Percentiles rank a stretch among this genome's conserved stretches.
Evolutionary conservation across 352 stramenopile genomes (phyloP).

Genomic region (Pythium scleroteichum): DNA sequence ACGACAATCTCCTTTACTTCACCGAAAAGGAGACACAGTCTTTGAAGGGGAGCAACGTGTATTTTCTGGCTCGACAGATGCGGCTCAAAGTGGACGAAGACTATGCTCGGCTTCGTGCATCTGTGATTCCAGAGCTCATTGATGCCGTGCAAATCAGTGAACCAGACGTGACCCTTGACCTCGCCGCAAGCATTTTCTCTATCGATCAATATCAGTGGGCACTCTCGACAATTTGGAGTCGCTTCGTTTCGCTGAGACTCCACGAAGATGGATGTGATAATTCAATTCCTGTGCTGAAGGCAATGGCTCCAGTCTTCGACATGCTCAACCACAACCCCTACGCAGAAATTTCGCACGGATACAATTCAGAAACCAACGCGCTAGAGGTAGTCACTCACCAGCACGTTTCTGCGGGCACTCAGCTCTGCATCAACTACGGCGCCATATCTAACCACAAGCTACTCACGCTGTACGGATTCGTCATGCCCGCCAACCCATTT

Average conservation of each 20-base stretch:
- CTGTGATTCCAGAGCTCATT: slow-evolving; percentile 52
- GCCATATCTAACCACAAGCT: slow-evolving; percentile 83
- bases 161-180: slow-evolving; percentile 33
- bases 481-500: slow-evolving; percentile 64
- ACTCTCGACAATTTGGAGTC: slow-evolving; percentile 86
- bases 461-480: slow-evolving; percentile 79
- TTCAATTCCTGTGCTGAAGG: slow-evolving; percentile 44
- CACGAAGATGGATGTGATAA: slow-evolving; percentile 1
- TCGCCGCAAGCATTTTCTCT: slow-evolving; percentile 45
- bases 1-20: slow-evolving; percentile 80
- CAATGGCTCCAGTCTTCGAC: slow-evolving; percentile 85
- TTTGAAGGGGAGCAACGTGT: slow-evolving; percentile 65
- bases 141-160: slow-evolving; percentile 32
- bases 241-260: slow-evolving; percentile 73
- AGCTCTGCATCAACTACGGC: slow-evolving; percentile 85
- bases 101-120: slow-evolving; percentile 41
- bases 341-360: slow-evolving; percentile 73
- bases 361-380: slow-evolving; percentile 43
- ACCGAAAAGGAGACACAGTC: slow-evolving; percentile 33
- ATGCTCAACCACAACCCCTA: slow-evolving; percentile 85
- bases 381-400: slow-evolving; percentile 78
- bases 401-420: slow-evolving; percentile 65
- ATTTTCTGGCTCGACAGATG: slow-evolving; percentile 67
- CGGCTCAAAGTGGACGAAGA: slow-evolving; percentile 52
- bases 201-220: slow-evolving; percentile 81